Evolutionary conservation across 495 filamentous ascomycete species (phyloP).

Genomic region (Pyronema omphalodes): DNA sequence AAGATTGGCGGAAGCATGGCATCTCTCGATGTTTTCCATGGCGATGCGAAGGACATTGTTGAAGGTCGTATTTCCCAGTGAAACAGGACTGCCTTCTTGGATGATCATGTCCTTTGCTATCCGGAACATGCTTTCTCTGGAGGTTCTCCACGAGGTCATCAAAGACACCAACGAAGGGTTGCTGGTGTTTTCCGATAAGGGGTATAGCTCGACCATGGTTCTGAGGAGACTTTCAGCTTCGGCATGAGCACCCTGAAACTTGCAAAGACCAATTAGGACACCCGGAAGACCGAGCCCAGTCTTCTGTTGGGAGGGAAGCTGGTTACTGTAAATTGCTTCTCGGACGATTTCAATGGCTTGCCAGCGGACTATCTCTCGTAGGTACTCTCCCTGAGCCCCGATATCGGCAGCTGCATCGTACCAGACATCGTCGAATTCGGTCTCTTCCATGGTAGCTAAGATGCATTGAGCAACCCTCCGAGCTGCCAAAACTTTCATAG

Average conservation of each 20-base stretch:
- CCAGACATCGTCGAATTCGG: conserved; percentile 18
- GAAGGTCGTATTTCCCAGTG: conserved; percentile 1
- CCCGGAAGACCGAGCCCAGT: conserved; percentile 11
- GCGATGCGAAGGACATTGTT: not conserved
- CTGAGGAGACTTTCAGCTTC: conserved; percentile 18
- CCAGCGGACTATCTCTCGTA: conserved; percentile 21
- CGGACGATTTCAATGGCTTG: conserved; percentile 18
- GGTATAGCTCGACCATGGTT: conserved; percentile 15
- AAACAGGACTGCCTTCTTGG: not conserved
- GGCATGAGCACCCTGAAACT: conserved; percentile 6
- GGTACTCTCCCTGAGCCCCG: conserved; percentile 16
- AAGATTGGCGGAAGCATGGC: conserved; percentile 4
- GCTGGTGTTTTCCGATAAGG: conserved; percentile 8
- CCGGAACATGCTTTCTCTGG: not conserved
- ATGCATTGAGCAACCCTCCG: conserved; percentile 20
- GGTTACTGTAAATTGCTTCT: conserved; percentile 6
- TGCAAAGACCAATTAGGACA: conserved; percentile 13
- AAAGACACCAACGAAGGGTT: conserved; percentile 13
- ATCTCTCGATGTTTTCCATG: conserved; percentile 6
- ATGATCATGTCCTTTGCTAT: not conserved
- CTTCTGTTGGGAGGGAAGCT: conserved; percentile 4
- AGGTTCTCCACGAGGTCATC: conserved; percentile 4
- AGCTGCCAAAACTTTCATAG: conserved; percentile 10
- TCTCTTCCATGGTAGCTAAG: conserved; percentile 11
- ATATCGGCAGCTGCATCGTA: conserved; percentile 16